Evolutionary conservation across 2,329 filamentous ascomycete species (phyloP).

Genomic region (Fusarium hostae): DNA sequence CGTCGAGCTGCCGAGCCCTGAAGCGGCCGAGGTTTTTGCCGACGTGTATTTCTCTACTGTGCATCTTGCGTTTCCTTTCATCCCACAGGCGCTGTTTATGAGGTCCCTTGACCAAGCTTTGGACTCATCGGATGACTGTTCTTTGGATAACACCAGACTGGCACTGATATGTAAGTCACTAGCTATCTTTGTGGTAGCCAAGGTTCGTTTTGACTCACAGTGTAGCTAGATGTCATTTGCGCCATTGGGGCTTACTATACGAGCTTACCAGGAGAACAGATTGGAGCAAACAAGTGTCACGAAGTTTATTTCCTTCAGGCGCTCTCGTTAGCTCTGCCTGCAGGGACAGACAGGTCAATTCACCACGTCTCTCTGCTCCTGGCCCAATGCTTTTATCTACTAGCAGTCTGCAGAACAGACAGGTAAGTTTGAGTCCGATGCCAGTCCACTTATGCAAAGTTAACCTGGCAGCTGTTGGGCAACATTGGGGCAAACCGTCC

Average conservation of each 20-base stretch:
- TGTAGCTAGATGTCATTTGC: not conserved
- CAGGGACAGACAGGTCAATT: not conserved
- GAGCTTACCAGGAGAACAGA: not conserved
- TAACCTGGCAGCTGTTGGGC: not conserved
- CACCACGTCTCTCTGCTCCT: not conserved
- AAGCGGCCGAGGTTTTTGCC: not conserved
- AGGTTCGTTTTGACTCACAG: not conserved
- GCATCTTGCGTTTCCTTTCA: not conserved
- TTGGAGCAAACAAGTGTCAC: not conserved
- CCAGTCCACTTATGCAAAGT: accelerated
- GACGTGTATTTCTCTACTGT: not conserved
- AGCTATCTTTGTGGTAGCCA: accelerated
- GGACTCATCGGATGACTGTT: not conserved
- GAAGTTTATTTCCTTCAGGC: not conserved
- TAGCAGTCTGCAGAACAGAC: not conserved
- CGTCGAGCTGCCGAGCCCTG: not conserved
- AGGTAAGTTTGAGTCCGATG: not conserved
- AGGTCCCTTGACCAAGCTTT: not conserved
- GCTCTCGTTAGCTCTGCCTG: not conserved
- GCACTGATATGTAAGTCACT: not conserved
- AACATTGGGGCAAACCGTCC: not conserved
- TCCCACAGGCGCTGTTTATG: not conserved
- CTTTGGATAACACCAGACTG: not conserved
- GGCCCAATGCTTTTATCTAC: not conserved
- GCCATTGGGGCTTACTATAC: not conserved